Evolutionary conservation across 352 stramenopile genomes (phyloP), one percentile per base, ranked within the genome.

Genomic region (Phytophthora litchii): DNA sequence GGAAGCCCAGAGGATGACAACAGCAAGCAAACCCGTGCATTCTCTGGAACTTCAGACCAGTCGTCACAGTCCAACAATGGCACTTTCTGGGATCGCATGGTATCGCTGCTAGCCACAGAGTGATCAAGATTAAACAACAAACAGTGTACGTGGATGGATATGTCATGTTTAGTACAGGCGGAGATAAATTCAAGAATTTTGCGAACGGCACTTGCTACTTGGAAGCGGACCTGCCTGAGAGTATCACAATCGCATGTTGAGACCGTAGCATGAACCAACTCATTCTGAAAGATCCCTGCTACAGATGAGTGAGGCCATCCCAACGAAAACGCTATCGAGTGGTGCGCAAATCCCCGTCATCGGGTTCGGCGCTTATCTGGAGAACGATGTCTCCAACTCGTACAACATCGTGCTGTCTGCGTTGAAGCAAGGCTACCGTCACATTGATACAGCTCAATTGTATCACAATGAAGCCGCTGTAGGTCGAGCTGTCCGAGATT

Each of bases 381-480:
- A 67, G 36, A 62, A 66, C n/a, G 68, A 79, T 4, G 70, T 79
- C 14, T 51, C 54, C 11, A 67, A 87, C 56, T 85, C 74, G 34
- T 87, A 91, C 66, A 60, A 80, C 53, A 74, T 78, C 12, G 79
- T 91, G 19, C 46, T 60, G 12, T 68, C 52, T 0, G 79, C 77
- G 20, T 62, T 97, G 17, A 64, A 86, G 38, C 62, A 92, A 11
- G 89, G 90, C 42, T 96, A 96, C 60, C 74, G 90, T n/a, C 87
- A 96, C 54, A 95, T 97, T 52, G 90, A 98, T 64, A 91, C 86
- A 5, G 92, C 90, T 2, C 73, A 94, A 37, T 47, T 85, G 9
- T 98, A 97, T 61, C 46, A 86, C 35, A 98, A 98, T 60, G 88
- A 97, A 48, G 67, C 38, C 1, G 85, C 86, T 5, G 90, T 97